phyloP scores from a whole-genome alignment of 768 basidiomycete genomes.

The Saitozyma sp. region DNA sequence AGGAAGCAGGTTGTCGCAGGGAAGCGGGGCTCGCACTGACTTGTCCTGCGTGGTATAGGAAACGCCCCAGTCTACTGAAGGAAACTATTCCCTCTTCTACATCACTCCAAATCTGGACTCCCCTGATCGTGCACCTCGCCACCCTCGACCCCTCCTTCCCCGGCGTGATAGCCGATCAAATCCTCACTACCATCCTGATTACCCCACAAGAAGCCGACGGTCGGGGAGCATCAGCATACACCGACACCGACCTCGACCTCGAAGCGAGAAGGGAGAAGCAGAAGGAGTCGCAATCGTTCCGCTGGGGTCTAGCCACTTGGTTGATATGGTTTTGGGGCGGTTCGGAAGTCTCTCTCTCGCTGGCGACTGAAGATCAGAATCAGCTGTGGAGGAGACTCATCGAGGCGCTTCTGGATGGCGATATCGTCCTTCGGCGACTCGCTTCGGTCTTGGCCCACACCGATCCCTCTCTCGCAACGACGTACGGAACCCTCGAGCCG shows the following conservation, averaged over 20 bases:
- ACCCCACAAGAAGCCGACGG: background rate
- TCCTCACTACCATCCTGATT: conserved; percentile 19
- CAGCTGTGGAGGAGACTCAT: conserved; percentile 1
- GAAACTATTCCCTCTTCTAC: conserved; percentile 22
- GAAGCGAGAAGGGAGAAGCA: conserved; percentile 10
- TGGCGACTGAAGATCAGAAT: conserved; percentile 3
- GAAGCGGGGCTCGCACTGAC: background rate
- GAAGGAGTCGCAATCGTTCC: conserved; percentile 11
- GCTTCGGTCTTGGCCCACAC: conserved; percentile 1
- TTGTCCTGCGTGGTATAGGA: conserved; percentile 14
- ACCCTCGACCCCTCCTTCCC: conserved; percentile 14
- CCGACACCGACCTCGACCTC: background rate
- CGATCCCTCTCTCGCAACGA: background rate
- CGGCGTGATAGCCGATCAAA: conserved; percentile 11
- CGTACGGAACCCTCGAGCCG: background rate
- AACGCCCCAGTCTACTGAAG: conserved; percentile 22
- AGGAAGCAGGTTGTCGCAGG: background rate
- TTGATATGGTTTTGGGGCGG: conserved; percentile 21
- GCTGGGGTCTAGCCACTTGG: conserved; percentile 28
- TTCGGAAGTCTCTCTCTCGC: background rate
- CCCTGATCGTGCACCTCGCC: conserved; percentile 32
- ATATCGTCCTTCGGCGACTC: conserved; percentile 5
- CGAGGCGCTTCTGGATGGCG: background rate
- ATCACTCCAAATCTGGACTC: conserved; percentile 39
- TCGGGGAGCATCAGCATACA: background rate